Base-by-base conservation (phyloP, 2,329 filamentous ascomycete species). In the Fusarium camptoceras region DNA sequence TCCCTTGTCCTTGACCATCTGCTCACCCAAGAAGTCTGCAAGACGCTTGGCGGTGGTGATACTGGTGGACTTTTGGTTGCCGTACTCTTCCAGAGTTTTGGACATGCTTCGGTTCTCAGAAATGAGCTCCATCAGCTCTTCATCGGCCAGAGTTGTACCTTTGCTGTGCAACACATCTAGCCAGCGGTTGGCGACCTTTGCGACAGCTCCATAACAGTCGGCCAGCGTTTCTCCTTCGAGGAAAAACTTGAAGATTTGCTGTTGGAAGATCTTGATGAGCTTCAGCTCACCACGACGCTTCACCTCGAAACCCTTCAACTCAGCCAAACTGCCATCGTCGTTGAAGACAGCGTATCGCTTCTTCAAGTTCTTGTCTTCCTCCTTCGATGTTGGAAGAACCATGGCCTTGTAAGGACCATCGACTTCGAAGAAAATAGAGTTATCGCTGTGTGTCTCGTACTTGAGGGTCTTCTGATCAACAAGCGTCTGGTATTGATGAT, bases 331-430 rank as follows among this genome's bases (percentile, higher is more conserved):
- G 41, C 97, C 96, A 75, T 99, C 96, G 67, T 98, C 93, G 76
- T 99, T 99, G 87, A 99, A 99, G 6, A 99, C 96, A 42, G 97
- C 96, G 78, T 99, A 99, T 77, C 96, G 90, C 83, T 99, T 99
- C 84, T 99, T 99, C 87, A 99, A 85, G 81, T 99, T 99, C 85
- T 98, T 99, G 83, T 98, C 95, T 80, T 98, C 96, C 78, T 99
- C 96, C 78, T 99, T 98, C 0, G 95, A 98, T 0, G 96, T 98
- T 4, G 96, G 96, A 68, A 99, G 81, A 65, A 99, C 91, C 96
- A 99, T 99, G 68, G 96, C 96, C 78, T 89, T 94, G 85, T 99
- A 99, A 1, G 96, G 96, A 7, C 96, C 96, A 75, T 99, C 96
- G 50, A 99, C 96, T 81, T 99, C 96, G 82, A 99, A 99, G 84